Percentiles rank a stretch among this genome's conserved stretches.
These are phyloP conservation scores for Arabidopsis lyrata DNA, from an alignment of 441 rosid species.

Conservation along the genomic window DNA sequence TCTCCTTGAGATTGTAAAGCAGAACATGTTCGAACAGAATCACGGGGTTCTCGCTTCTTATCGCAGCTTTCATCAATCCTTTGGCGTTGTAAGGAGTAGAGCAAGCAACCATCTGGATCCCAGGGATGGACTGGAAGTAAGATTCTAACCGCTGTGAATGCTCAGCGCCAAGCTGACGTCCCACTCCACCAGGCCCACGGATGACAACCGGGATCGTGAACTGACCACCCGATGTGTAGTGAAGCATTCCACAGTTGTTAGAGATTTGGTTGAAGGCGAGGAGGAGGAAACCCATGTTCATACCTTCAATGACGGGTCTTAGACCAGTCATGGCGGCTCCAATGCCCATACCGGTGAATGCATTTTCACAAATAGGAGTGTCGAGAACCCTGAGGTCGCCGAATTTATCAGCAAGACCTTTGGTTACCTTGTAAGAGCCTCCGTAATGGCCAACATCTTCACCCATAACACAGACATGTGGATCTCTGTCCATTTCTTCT, in stretches of 20 bases:
- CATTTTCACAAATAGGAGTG: constrained; percentile 96
- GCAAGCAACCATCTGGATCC: constrained; percentile 99
- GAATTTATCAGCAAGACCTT: constrained; percentile 72
- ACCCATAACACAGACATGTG: constrained; percentile 87
- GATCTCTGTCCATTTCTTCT: constrained; percentile 99
- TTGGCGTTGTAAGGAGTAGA: constrained; percentile 97
- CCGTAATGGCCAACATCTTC: constrained; percentile 99
- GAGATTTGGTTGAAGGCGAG: constrained; percentile 98
- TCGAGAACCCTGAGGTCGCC: constrained; percentile 99
- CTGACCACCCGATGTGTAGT: constrained; percentile 98
- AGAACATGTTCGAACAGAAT: constrained; percentile 90
- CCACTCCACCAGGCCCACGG: constrained; percentile 99
- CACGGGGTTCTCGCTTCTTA: constrained; percentile 92
- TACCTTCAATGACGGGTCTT: constrained; percentile 91
- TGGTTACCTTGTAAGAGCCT: constrained; percentile 97
- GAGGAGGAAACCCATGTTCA: constrained; percentile 99
- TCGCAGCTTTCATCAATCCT: constrained; percentile 98
- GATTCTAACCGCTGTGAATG: constrained; percentile 97
- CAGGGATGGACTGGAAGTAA: constrained; percentile 96
- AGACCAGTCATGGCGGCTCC: constrained; percentile 99
- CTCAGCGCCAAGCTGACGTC: constrained; percentile 98
- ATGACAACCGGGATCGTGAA: constrained; percentile 88
- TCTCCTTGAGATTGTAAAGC: constrained; percentile 94
- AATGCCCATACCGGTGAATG: constrained; percentile 98
- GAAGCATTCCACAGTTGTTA: constrained; percentile 99